Base-by-base conservation (phyloP, 352 stramenopile genomes). In the Phytophthora quininea region DNA sequence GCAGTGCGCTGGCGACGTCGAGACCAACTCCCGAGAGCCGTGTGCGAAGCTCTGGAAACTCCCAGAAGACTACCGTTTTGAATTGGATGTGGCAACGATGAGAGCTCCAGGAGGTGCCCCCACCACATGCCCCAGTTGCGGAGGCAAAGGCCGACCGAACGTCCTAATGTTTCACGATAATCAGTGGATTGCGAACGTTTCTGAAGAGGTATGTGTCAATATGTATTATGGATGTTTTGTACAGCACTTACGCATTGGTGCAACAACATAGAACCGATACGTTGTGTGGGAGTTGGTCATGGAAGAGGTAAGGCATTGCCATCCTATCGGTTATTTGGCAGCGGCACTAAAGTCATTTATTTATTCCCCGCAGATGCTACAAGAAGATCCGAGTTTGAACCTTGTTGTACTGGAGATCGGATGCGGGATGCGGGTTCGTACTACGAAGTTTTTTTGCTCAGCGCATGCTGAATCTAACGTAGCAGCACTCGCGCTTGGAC, bases 91-190 rank as follows among this genome's bases (percentile, higher is more conserved):
- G 0, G 35, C 45, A 40, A 93, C 91, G 0, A 96, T 97, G 89
- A 73, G 64, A 51, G 76, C 84, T 14, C 63, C 77, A 24, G 73
- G 79, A 4, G 65, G 61, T 6, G 30, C 65, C 6, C 51, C 80
- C 8, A 71, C 73, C 5, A 80, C 62, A 31, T 94, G 84, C 62
- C 76, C 27, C 7, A 58, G 77, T 9, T 98, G 92, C 65, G 67
- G 77, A 9, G 77, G 77, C 7, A 79, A 85, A 40, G 85, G 75
- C 0, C 87, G 92, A 11, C 92, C 92, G 0, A 96, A 95, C 48
- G 87, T 98, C 29, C 77, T 98, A 12, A 98, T 98, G 92, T 98
- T 98, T 60, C 79, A 89, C 38, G 92, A 98, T 71, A 85, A 79
- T 43, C 80, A 85, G 15, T 97, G 89, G 91, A 80, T 95, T 33